Evolutionary conservation across 495 filamentous ascomycete species (phyloP).

Genomic region (Darksidea phi): DNA sequence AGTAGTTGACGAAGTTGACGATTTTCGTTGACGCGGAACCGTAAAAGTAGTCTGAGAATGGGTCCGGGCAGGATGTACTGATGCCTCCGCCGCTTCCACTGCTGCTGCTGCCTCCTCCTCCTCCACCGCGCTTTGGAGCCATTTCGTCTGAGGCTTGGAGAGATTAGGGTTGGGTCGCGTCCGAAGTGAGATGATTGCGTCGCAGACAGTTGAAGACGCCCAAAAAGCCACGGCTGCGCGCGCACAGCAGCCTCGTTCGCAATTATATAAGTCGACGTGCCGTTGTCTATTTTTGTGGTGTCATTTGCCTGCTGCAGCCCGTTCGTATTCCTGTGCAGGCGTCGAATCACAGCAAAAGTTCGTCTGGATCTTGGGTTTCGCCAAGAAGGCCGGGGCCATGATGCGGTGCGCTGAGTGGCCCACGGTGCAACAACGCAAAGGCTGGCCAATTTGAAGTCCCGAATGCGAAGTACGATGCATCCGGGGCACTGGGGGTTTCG

Average conservation of each 20-base stretch:
- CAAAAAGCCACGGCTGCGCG: conserved; percentile 9
- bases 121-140: conserved; percentile 21
- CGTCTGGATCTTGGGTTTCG: conserved; percentile 10
- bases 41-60: conserved; percentile 11
- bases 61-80: conserved; percentile 3
- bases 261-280: neutral
- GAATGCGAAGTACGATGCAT: conserved; percentile 25
- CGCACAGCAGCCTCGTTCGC: conserved; percentile 19
- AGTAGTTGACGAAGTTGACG: conserved; percentile 11
- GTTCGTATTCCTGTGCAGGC: conserved; percentile 7
- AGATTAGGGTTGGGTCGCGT: neutral
- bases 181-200: neutral
- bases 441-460: no score
- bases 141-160: neutral
- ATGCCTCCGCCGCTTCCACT: conserved; percentile 6
- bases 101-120: conserved; percentile 6
- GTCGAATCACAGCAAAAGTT: conserved; percentile 5
- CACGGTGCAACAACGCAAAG: conserved; percentile 10
- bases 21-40: neutral
- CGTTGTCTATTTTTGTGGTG: conserved; percentile 23
- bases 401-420: conserved; percentile 2
- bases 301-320: neutral
- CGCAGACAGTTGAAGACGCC: neutral
- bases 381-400: conserved; percentile 16
- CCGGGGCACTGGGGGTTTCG: no score